Conservation (phyloP, 768 basidiomycete genomes). For the Auriscalpium orientale region DNA sequence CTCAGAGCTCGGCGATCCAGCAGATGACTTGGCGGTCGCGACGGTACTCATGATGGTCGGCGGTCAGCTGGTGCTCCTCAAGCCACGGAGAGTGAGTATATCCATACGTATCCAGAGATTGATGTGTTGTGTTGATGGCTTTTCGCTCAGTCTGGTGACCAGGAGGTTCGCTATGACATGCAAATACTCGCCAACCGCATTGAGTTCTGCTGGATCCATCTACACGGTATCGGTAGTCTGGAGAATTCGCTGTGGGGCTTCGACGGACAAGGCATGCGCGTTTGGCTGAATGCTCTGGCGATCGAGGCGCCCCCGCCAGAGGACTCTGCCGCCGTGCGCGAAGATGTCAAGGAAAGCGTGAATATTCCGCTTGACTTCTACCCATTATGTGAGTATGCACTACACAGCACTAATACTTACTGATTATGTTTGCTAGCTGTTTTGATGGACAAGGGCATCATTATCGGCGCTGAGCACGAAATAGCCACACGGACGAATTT, state of each 20-base stretch:
- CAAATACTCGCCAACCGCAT: conserved; percentile 95
- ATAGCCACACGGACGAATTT: conserved; percentile 64
- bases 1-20: conserved; percentile 87
- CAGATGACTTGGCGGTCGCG: conserved; percentile 85
- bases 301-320: conserved; percentile 51
- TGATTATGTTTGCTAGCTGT: conserved; percentile 50
- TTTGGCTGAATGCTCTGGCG: conserved; percentile 93
- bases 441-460: conserved; percentile 98
- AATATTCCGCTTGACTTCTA: conserved; percentile 92
- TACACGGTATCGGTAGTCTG: conserved; percentile 84
- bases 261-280: conserved; percentile 80
- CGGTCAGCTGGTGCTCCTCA: conserved; percentile 80
- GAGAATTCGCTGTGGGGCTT: conserved; percentile 99
- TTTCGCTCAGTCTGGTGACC: conserved; percentile 56
- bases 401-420: conserved; percentile 4
- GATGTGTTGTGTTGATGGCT: background rate
- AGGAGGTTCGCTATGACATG: conserved; percentile 95
- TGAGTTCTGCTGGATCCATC: conserved; percentile 98
- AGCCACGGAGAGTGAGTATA: conserved; percentile 68
- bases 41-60: conserved; percentile 95
- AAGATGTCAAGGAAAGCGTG: conserved; percentile 85
- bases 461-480: conserved; percentile 93
- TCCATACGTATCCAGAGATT: background rate
- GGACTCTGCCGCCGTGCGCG: conserved; percentile 25
- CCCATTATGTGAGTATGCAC: conserved; percentile 65